Conservation (phyloP, 2,329 filamentous ascomycete genomes). For the Talaromyces marneffei region DNA sequence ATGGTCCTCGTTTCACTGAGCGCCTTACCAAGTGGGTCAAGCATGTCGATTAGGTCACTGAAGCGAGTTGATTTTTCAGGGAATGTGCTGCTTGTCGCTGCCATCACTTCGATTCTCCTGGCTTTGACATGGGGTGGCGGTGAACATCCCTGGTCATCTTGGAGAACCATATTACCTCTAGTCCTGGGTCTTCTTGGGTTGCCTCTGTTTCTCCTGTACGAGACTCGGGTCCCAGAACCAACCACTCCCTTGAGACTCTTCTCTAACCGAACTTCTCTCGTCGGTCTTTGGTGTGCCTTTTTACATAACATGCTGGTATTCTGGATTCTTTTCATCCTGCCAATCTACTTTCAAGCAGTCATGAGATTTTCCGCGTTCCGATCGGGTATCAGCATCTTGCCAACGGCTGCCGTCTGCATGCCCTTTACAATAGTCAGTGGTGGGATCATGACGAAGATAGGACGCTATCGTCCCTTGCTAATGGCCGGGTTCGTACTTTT, state of each 20-base stretch:
- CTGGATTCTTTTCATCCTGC: background rate
- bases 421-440: background rate
- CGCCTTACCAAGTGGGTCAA: constrained; percentile 22
- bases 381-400: background rate
- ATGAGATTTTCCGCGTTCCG: background rate
- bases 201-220: constrained; percentile 19
- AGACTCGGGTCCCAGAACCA: constrained; percentile 13
- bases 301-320: background rate
- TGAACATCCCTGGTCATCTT: constrained; percentile 28
- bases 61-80: constrained; percentile 41
- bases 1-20: constrained; percentile 34
- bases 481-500: background rate
- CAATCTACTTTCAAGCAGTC: constrained; percentile 4
- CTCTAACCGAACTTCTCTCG: background rate
- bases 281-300: background rate
- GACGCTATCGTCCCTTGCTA: background rate
- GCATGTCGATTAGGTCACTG: constrained; percentile 27
- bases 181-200: constrained; percentile 28
- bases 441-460: background rate
- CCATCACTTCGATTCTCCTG: constrained; percentile 28
- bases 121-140: constrained; percentile 31
- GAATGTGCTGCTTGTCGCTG: constrained; percentile 26
- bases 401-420: background rate
- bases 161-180: constrained; percentile 38
- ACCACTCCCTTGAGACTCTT: background rate